phyloP scores from a whole-genome alignment of 2,329 filamentous ascomycete genomes.

The Phyllosticta citriasiana region DNA sequence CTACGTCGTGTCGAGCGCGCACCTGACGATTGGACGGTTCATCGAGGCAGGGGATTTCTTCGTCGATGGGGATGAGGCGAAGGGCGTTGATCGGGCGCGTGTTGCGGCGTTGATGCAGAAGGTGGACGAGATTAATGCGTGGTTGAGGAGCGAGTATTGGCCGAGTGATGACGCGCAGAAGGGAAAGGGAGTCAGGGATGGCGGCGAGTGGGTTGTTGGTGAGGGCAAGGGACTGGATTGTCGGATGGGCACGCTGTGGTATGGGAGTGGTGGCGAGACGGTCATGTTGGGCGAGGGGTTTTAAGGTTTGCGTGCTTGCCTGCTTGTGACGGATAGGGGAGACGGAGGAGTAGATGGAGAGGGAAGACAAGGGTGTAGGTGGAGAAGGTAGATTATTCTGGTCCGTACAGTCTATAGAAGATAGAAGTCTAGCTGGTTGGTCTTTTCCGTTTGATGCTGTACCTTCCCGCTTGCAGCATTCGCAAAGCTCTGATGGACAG shows the following conservation, averaged over 20 bases:
- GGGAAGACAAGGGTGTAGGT: too few relatives aligned
- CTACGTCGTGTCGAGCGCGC: conserved; percentile 82
- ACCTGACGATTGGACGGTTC: conserved; percentile 80
- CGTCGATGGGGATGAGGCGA: conserved; percentile 12
- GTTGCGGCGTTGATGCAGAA: conserved; percentile 55
- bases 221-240: conserved; percentile 72
- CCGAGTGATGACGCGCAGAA: conserved; percentile 28
- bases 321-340: not conserved
- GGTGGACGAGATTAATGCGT: conserved; percentile 68
- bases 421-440: too few relatives aligned
- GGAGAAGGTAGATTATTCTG: too few relatives aligned
- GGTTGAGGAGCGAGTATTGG: conserved; percentile 65
- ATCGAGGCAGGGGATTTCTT: conserved; percentile 52
- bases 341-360: not conserved
- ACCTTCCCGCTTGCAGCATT: too few relatives aligned
- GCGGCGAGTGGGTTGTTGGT: conserved; percentile 78
- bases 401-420: too few relatives aligned
- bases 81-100: conserved; percentile 37
- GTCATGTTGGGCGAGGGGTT: conserved; percentile 46
- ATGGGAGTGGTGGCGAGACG: conserved; percentile 64
- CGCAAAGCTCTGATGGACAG: too few relatives aligned
- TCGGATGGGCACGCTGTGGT: conserved; percentile 71
- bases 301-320: conserved; percentile 14
- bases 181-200: conserved; percentile 28
- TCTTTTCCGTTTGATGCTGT: too few relatives aligned